phyloP scores from a whole-genome alignment of 768 basidiomycete species.

The Rhizopogon salebrosus region DNA sequence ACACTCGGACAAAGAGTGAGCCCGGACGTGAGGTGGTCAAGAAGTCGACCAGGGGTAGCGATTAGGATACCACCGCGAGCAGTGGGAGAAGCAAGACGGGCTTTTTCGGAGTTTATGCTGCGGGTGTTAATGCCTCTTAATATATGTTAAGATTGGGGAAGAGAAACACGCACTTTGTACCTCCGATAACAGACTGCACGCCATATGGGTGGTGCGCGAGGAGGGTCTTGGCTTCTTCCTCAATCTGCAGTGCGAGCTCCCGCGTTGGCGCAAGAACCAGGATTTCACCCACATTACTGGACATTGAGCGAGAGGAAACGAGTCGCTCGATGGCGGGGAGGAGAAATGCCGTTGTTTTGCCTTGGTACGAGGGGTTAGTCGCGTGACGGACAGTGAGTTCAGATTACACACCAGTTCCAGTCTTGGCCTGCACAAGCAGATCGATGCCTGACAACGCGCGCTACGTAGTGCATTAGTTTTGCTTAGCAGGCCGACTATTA shows the following conservation, averaged over 20 bases:
- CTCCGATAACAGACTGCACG: constrained; percentile 51
- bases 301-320: constrained; percentile 33
- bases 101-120: constrained; percentile 23
- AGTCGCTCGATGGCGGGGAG: constrained; percentile 71
- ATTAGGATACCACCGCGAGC: constrained; percentile 51
- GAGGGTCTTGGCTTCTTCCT: constrained; percentile 54
- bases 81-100: constrained; percentile 15
- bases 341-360: constrained; percentile 73
- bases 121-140: constrained; percentile 7
- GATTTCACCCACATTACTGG: constrained; percentile 24
- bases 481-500: background rate
- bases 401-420: constrained; percentile 49
- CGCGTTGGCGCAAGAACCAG: constrained; percentile 70
- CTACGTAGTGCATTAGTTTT: constrained; percentile 16
- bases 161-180: constrained; percentile 37
- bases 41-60: constrained; percentile 72
- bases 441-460: constrained; percentile 37
- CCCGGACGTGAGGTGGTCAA: constrained; percentile 50
- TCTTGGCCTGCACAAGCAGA: constrained; percentile 49
- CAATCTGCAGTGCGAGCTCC: constrained; percentile 64
- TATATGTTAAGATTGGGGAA: background rate
- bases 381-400: background rate
- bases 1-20: background rate
- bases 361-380: constrained; percentile 17
- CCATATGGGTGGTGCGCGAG: constrained; percentile 35